Evolutionary conservation across 1,284 basidiomycete species (phyloP), one percentile per base, ranked within the genome.

Genomic region (Cystobasidium pallidum): DNA sequence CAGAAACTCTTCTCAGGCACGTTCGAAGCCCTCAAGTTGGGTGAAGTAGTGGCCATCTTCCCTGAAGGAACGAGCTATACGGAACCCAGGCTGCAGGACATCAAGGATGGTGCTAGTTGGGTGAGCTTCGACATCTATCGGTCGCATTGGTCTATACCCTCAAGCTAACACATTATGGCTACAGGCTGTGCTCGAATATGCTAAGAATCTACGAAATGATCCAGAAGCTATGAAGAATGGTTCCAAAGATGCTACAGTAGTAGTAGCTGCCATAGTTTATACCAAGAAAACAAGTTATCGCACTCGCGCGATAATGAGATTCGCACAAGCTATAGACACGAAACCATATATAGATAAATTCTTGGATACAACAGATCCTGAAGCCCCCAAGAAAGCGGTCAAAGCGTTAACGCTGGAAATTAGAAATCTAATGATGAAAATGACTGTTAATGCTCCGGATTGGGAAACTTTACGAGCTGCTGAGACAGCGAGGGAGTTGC

Each of bases 101-200:
- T 98, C 78, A 98, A 98, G 81, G 92, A 97, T 77, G 94, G 94
- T 28, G 91, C 91, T n/a, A 88, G 92, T 8, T 97, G 94, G 94
- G 72, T 73, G 39, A 21, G 72, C 49, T 21, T 34, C 21, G 30
- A 4, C 45, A n/a, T 54, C 15, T 17, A 34, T 49, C 3, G 4
- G 17, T 24, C 13, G 36, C 6, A 2, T 24, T 32, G 26, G 2
- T 32, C 17, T 3, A 8, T 47, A 8, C 10, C n/a, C 17, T 47
- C 45, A 47, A 47, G 45, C 45, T 47, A 19, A 47, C 45, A 47
- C 3, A 19, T 47, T 8, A 19, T 11, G 15, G 4, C 13, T 15
- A 51, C 49, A 51, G 72, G 89, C 92, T 39, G 91, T 93, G 2
- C 84, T 97, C 75, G 95, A 97, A 83, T 97, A 94, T 81, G 85